Conservation (phyloP, 257 asterid species). For the Jacaranda copaia region DNA sequence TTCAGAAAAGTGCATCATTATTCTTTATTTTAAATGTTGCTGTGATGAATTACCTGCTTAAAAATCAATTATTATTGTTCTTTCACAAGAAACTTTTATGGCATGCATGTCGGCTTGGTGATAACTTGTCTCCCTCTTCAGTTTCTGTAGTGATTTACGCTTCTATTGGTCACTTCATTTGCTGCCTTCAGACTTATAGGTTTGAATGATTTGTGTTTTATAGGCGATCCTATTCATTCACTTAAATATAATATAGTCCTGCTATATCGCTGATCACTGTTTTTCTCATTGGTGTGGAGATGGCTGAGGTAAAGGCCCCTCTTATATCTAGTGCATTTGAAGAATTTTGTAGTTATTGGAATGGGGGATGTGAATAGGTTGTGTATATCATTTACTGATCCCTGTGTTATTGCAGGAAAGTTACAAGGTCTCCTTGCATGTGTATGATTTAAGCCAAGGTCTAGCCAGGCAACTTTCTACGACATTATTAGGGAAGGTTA, state of each 20-base stretch:
- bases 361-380: background rate
- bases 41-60: too few species aligned
- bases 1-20: too few species aligned
- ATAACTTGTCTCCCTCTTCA: too few species aligned
- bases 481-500: slow-evolving; percentile 82
- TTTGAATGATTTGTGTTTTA: slow-evolving; percentile 12
- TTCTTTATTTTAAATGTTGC: too few species aligned
- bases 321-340: background rate
- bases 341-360: background rate
- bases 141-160: background rate
- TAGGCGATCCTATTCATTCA: slow-evolving; percentile 37
- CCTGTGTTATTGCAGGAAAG: slow-evolving; percentile 67
- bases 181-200: background rate
- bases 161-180: background rate
- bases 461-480: slow-evolving; percentile 86
- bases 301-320: slow-evolving; percentile 59
- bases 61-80: too few species aligned
- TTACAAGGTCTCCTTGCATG: slow-evolving; percentile 78
- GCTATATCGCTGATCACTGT: slow-evolving; percentile 2
- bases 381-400: background rate
- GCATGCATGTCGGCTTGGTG: too few species aligned
- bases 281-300: slow-evolving; percentile 35
- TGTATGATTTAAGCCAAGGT: slow-evolving; percentile 95
- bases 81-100: too few species aligned
- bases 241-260: background rate